Evolutionary conservation across 805 yeast genomes (phyloP), one percentile per base, ranked within the genome.

Genomic region (Barnettozyma pratensis): DNA sequence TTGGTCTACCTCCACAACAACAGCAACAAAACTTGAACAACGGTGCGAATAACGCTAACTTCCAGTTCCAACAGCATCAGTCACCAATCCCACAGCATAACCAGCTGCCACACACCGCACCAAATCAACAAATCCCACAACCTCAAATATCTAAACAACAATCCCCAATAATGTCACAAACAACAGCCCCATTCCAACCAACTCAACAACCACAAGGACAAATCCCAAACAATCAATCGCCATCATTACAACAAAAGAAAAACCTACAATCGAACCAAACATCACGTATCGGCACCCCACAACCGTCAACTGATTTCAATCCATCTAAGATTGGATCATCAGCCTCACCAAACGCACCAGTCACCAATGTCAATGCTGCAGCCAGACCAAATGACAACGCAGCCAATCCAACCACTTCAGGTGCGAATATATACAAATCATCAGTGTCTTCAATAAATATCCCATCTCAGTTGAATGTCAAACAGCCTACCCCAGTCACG

Each of bases 361-460:
- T 73, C 1, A 75, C 79, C 2, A 62, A 68, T 37, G 81, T 72
- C 6, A 75, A 74, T 56, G 80, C 80, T 25, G 75, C 77, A 26
- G 80, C 80, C 3, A 58, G 56, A 44, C 71, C 73, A 12, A 62
- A 58, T 49, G 62, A 68, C 19, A 60, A 61, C 11, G 54, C 51
- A 12, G 58, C 55, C 12, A 37, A 58, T 5, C 60, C 55, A 32
- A 62, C 59, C 39, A 52, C 63, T 1, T 57, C 57, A 4, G 57
- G 62, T 12, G 64, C 61, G 4, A 55, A 51, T 26, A 61, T 69
- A n/a, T 69, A 69, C 59, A 71, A 71, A 50, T 66, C 69, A 27
- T 61, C 77, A 4, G 73, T 68, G 25, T 87, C 89, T 2, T 75
- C 83, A n/a, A 72, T 84, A 35, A 85, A 87, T 1, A 83, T 92